Evolutionary conservation across 2,329 filamentous ascomycete species (phyloP).

Genomic region (Cadophora sp.): DNA sequence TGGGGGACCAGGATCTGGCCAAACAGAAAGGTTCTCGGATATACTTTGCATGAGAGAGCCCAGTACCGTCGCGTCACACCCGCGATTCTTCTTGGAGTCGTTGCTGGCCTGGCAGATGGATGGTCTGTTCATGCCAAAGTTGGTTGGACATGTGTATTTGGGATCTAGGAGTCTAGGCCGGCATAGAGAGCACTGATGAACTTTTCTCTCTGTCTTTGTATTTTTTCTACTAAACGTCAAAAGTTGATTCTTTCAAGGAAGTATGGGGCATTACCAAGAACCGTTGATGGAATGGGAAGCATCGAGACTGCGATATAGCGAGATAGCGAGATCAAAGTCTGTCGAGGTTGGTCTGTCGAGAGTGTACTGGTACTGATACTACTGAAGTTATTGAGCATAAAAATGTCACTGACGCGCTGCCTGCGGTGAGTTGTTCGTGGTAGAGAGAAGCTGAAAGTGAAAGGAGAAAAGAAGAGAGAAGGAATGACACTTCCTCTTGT

Average conservation of each 20-base stretch:
- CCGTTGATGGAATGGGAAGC: slow-evolving; percentile 1
- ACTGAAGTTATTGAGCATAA: too few relatives aligned
- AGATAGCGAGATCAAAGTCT: not conserved
- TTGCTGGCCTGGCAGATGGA: not conserved
- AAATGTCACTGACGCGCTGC: too few relatives aligned
- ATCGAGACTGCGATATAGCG: not conserved
- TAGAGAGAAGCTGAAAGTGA: not conserved
- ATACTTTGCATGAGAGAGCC: not conserved
- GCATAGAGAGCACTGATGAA: not conserved
- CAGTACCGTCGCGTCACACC: slow-evolving; percentile 3
- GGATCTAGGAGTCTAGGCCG: not conserved
- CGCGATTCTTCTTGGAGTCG: not conserved
- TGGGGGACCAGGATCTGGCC: slow-evolving; percentile 4
- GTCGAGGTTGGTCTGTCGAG: not conserved
- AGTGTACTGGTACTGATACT: too few relatives aligned
- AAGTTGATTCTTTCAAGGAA: not conserved
- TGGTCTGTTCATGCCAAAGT: not conserved
- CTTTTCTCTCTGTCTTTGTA: not conserved
- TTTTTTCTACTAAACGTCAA: not conserved
- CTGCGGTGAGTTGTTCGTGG: not conserved
- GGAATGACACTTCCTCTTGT: too few relatives aligned
- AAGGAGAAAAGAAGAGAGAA: too few relatives aligned
- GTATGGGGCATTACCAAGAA: slow-evolving; percentile 2
- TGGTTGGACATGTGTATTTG: not conserved
- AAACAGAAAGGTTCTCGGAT: not conserved